These are phyloP conservation scores for Malus hybrid DNA, from an alignment of 331 rosid genomes.

Conservation along the genomic window DNA sequence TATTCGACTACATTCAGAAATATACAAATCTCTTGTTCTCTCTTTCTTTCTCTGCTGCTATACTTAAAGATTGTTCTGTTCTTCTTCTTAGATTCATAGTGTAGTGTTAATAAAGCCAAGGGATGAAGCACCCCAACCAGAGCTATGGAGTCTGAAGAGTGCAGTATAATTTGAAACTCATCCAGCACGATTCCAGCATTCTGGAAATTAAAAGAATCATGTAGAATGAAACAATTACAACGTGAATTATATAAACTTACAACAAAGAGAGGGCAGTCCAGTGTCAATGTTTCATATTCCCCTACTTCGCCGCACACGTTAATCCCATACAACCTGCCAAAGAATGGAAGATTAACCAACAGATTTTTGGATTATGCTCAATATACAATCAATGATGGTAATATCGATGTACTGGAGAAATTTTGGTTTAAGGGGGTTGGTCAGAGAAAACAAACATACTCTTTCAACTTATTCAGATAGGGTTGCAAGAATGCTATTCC, in stretches of 20 bases:
- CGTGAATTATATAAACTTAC: conserved; percentile 39
- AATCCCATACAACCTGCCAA: conserved; percentile 73
- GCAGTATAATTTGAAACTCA: conserved; percentile 65
- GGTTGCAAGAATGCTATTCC: conserved; percentile 60
- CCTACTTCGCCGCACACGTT: conserved; percentile 99
- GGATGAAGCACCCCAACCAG: conserved; percentile 91
- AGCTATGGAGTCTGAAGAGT: conserved; percentile 78
- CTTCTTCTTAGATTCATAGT: no score
- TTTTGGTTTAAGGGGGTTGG: not conserved
- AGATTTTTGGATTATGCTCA: conserved; percentile 5
- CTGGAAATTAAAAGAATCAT: conserved; percentile 31
- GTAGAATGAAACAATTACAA: not conserved
- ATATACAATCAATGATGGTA: not conserved
- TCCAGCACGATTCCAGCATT: conserved; percentile 80
- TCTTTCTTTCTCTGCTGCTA: no score
- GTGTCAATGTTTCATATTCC: conserved; percentile 92
- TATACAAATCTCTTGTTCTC: no score
- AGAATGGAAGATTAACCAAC: not conserved
- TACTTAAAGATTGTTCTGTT: no score
- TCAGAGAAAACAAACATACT: conserved; percentile 35
- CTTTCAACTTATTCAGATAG: conserved; percentile 76
- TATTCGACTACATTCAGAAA: no score
- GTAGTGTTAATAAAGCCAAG: no score
- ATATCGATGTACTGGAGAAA: not conserved
- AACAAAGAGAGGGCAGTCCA: conserved; percentile 85